Conservation (phyloP, 2,329 filamentous ascomycete species). For the Trichophyton benhamiae region DNA sequence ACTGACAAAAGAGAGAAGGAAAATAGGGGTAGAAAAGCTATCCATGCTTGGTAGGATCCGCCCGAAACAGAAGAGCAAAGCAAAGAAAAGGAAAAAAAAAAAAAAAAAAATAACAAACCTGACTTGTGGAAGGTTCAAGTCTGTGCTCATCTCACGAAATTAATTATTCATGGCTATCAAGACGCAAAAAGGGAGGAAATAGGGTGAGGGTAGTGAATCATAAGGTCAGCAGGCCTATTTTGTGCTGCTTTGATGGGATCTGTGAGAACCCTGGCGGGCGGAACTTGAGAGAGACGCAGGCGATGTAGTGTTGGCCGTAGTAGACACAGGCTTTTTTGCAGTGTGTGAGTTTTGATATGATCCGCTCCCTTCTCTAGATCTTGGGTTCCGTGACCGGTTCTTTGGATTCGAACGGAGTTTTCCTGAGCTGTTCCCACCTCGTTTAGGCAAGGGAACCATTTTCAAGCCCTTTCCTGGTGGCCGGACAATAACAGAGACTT, state of each 20-base stretch:
- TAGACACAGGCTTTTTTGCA: constrained; percentile 9
- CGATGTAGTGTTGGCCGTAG: constrained; percentile 3
- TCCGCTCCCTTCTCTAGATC: constrained; percentile 36
- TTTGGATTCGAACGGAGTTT: constrained; percentile 16
- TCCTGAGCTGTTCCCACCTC: constrained; percentile 19
- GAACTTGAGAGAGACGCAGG: background rate
- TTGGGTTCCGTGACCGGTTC: constrained; percentile 24
- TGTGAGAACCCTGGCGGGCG: constrained; percentile 1
- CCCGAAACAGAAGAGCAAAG: background rate
- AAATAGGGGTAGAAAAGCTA: background rate
- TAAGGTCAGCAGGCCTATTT: background rate
- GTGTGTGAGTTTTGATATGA: constrained; percentile 9
- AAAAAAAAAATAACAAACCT: background rate
- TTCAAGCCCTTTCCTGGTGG: constrained; percentile 37
- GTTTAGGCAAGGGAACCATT: constrained; percentile 28
- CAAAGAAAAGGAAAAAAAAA: too few species aligned
- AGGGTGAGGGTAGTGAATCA: background rate
- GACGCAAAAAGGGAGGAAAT: background rate
- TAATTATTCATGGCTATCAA: background rate
- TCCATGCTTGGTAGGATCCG: background rate
- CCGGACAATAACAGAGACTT: constrained; percentile 32
- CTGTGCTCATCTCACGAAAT: background rate
- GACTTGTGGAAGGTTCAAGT: background rate
- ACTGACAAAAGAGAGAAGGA: background rate
- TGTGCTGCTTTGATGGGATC: constrained; percentile 1